Evolutionary conservation across 2,329 filamentous ascomycete species (phyloP), one percentile per base, ranked within the genome.

Genomic region (Tolypocladium paradoxum): DNA sequence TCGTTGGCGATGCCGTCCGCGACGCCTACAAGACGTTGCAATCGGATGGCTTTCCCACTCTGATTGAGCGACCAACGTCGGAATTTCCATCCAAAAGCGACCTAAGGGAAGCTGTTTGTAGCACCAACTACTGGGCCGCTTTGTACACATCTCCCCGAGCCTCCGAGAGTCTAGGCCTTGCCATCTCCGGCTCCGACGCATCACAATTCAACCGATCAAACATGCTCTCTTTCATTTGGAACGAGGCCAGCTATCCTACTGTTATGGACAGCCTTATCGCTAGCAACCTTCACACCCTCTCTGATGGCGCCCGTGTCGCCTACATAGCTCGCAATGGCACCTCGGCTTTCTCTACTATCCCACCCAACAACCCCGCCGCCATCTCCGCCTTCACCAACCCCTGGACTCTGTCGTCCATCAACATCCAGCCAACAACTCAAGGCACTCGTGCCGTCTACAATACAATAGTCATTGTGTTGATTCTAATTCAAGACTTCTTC

Each of bases 401-500:
- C 0, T 61, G 60, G 60, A 54, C 46, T 20, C 52, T 61, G 14
- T 53, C 56, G 5, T 56, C 58, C 6, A 56, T 57, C 51, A 58
- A 62, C 16, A 58, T 62, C 43, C 53, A 59, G 31, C 55, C 55
- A 20, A 62, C 60, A 1, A 31, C 50, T 3, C 60, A 62, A 48
- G 60, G 60, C n/a, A 59, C 60, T 1, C 58, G 60, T 4, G 47
- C 56, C 22, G 61, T 62, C 29, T 62, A 62, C n/a, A 62, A 62
- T 29, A 62, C 58, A 1, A 56, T 61, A 1, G 54, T 56, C n/a
- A 58, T 62, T 48, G 61, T 62, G 9, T 27, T 62, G 47, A 49
- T 61, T n/a, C 38, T 61, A 31, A 60, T 61, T 33, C 56, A 62
- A 27, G 56, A 61, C 18, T 61, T 61, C 49, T 62, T 61, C 47